Conservation (phyloP, 2,329 filamentous ascomycete genomes). For the Sporothrix variecibatus region DNA sequence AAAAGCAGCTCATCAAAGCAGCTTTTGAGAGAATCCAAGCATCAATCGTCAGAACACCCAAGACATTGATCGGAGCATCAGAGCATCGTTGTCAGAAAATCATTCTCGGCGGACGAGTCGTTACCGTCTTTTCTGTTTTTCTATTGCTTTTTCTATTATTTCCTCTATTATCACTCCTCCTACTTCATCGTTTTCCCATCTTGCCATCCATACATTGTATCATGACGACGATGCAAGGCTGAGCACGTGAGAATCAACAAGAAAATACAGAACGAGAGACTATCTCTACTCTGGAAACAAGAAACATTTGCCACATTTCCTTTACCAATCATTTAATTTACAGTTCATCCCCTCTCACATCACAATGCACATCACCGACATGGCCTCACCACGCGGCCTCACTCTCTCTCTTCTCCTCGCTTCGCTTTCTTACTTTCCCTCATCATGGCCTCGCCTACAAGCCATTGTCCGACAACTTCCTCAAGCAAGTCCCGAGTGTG, state of each 20-base stretch:
- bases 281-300: neutral
- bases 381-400: neutral
- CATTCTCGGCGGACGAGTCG: neutral
- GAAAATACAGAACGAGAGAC: neutral
- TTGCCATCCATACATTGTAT: neutral
- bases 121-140: neutral
- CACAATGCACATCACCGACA: neutral
- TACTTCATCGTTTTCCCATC: neutral
- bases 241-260: neutral
- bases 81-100: neutral
- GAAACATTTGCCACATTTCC: neutral
- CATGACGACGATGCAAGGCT: neutral
- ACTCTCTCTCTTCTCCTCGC: neutral
- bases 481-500: slow-evolving; percentile 63
- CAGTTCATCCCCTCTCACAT: neutral
- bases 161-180: neutral
- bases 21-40: neutral
- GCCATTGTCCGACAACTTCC: slow-evolving; percentile 64
- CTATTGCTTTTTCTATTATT: no score
- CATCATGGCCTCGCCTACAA: slow-evolving; percentile 40
- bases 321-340: no score
- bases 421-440: slow-evolving; percentile 26
- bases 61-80: neutral
- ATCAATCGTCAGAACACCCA: neutral
- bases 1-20: neutral